These are phyloP conservation scores for Cutaneotrichosporon dermatis DNA, from an alignment of 1,284 basidiomycete species.

Conservation along the genomic window DNA sequence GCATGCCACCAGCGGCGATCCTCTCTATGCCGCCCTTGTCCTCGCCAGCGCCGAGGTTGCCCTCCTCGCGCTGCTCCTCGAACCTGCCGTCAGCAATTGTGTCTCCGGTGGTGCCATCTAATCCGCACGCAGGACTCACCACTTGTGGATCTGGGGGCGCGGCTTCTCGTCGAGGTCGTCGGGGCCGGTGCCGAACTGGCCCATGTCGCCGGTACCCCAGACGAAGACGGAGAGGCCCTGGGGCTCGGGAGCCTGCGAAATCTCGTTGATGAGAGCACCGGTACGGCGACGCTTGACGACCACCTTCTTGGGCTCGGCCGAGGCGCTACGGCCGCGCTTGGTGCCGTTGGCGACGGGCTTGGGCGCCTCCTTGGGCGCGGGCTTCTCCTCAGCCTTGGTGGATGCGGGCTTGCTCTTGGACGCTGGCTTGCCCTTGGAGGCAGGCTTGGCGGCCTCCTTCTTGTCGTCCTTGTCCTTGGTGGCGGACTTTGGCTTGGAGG, in stretches of 20 bases:
- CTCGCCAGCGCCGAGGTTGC: slow-evolving; percentile 51
- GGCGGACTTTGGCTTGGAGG: slow-evolving; percentile 15
- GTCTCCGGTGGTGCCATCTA: neutral
- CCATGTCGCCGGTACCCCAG: slow-evolving; percentile 80
- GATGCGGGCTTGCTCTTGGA: neutral
- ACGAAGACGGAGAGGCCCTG: slow-evolving; percentile 57
- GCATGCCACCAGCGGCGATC: slow-evolving; percentile 74
- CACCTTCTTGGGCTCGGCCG: slow-evolving; percentile 7
- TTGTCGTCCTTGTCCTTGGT: slow-evolving; percentile 6
- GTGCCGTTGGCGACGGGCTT: slow-evolving; percentile 5
- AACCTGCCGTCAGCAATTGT: slow-evolving; percentile 34
- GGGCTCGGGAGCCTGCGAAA: slow-evolving; percentile 20
- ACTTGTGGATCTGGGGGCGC: slow-evolving; percentile 62
- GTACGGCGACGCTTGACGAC: slow-evolving; percentile 16
- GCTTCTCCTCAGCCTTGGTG: slow-evolving; percentile 10
- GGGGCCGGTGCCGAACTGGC: slow-evolving; percentile 76
- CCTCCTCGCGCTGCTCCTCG: slow-evolving; percentile 45
- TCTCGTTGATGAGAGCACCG: slow-evolving; percentile 22
- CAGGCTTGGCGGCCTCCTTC: slow-evolving; percentile 6
- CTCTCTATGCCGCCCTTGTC: slow-evolving; percentile 62
- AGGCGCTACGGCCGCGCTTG: slow-evolving; percentile 2
- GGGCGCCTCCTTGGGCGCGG: neutral
- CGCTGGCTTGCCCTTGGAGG: slow-evolving; percentile 8
- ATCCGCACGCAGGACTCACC: slow-evolving; percentile 29
- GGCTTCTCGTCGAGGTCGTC: slow-evolving; percentile 63